Evolutionary conservation across 2,329 filamentous ascomycete genomes (phyloP).

Genomic region (Fusarium brevicatenulatum): DNA sequence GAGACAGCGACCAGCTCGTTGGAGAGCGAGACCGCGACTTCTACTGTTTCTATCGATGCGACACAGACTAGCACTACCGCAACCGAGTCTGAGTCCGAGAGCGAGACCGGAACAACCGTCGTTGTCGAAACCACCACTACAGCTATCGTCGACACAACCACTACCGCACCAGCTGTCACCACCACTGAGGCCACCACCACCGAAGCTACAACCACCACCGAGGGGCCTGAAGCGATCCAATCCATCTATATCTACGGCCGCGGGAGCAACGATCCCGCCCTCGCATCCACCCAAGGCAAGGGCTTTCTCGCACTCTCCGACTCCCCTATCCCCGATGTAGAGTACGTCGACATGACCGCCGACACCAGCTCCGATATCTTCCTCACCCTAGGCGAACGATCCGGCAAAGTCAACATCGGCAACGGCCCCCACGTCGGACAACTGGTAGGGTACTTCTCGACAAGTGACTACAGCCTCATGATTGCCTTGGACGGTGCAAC

Average conservation of each 20-base stretch:
- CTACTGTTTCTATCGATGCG: background rate
- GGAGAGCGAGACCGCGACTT: background rate
- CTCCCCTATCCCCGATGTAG: rapidly evolving
- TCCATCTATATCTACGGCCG: rapidly evolving
- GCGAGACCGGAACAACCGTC: background rate
- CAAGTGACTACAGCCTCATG: background rate
- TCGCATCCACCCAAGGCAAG: rapidly evolving
- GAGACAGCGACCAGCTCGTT: background rate
- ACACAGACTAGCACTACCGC: background rate
- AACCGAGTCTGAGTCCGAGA: too few species aligned
- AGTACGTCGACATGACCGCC: background rate
- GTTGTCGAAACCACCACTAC: background rate
- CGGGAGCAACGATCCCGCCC: rapidly evolving
- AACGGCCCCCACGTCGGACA: background rate
- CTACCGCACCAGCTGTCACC: rapidly evolving
- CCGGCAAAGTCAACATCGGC: background rate
- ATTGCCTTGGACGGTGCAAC: rapidly evolving
- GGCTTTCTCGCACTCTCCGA: rapidly evolving
- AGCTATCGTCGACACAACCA: background rate
- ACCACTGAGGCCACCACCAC: background rate
- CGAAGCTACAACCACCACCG: background rate
- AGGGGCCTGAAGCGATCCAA: rapidly evolving
- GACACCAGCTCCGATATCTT: rapidly evolving
- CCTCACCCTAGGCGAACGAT: background rate
- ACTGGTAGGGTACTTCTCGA: rapidly evolving